Evolutionary conservation across 2,329 filamentous ascomycete genomes (phyloP).

Genomic region (Macroventuria anomochaeta): DNA sequence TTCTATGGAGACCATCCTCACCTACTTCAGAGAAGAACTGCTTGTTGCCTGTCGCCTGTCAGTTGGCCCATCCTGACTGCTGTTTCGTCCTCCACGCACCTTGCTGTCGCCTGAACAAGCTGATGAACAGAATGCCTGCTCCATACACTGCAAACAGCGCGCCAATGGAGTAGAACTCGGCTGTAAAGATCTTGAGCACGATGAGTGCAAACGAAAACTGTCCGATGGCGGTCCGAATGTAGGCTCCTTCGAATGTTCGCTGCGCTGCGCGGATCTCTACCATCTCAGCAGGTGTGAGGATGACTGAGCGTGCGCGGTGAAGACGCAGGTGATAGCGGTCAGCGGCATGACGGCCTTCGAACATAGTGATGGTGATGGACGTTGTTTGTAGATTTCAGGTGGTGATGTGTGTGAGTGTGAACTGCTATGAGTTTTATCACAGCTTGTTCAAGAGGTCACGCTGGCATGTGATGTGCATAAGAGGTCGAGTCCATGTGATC

Average conservation of each 20-base stretch:
- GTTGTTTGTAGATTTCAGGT: neutral
- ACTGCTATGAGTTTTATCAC: neutral
- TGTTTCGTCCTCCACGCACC: slow-evolving; percentile 46
- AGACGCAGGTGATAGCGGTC: slow-evolving; percentile 79
- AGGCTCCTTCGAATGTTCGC: slow-evolving; percentile 95
- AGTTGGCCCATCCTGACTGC: slow-evolving; percentile 9
- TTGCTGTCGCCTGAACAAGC: slow-evolving; percentile 84
- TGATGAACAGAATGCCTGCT: slow-evolving; percentile 80
- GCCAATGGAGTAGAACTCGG: slow-evolving; percentile 96
- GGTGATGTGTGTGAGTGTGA: neutral
- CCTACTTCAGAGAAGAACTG: slow-evolving; percentile 81
- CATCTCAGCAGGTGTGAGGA: slow-evolving; percentile 82
- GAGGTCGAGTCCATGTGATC: slow-evolving; percentile 1
- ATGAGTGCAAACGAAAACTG: slow-evolving; percentile 96
- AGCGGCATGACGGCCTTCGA: slow-evolving; percentile 65
- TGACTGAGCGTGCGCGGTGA: slow-evolving; percentile 82
- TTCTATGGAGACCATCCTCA: slow-evolving; percentile 65
- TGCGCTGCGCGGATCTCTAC: slow-evolving; percentile 95
- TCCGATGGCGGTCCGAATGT: slow-evolving; percentile 90
- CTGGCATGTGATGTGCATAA: slow-evolving; percentile 4
- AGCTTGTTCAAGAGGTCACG: slow-evolving; percentile 1
- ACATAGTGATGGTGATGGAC: neutral
- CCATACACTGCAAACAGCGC: slow-evolving; percentile 94
- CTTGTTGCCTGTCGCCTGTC: slow-evolving; percentile 65
- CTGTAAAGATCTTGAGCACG: slow-evolving; percentile 94